Evolutionary conservation across 225 moss, liverwort and hornwort genomes (phyloP), one percentile per base, ranked within the genome.

Genomic region (Anthoceros angustus): DNA sequence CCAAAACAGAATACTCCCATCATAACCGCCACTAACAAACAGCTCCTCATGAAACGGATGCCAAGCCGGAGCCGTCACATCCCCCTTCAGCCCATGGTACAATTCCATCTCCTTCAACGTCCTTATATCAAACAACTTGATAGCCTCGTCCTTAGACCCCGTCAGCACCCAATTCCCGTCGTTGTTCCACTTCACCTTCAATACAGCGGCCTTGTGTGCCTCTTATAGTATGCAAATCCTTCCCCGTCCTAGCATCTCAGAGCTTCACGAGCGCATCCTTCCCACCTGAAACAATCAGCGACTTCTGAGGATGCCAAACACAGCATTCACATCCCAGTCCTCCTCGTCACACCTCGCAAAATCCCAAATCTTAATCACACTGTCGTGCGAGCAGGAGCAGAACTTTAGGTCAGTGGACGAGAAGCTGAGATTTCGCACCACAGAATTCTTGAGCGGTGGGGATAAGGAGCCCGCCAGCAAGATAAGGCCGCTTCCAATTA

Each of bases 31-130:
- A 75, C 98, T 98, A 39, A 98, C 98, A 73, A 98, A 98, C 43
- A 98, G 92, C 74, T 98, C 92, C 74, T 98, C 98, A 61, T 98
- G 98, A 70, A 98, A 92, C 73, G 98, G 98, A 86, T 98, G 98
- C 98, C 98, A 98, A 41, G 92, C 92, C 72, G 92, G 74, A 66
- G 92, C 90, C 88, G 98, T 92, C 39, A 98, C 89, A 75, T 98
- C 98, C 83, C 92, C 88, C 65, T 92, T 92, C 80, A 92, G 98
- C 43, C 98, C 98, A 64, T 86, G 82, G 66, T 92, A 98, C 23
- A 92, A 86, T 66, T 98, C 98, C 80, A 98, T 69, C 70, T 98
- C 98, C 77, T 92, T 87, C 70, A 98, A 67, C 25, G 87, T 98
- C 60, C 98, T 87, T 26, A 98, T 84, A 79, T 98, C 98, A 75